Conservation (phyloP, 1,284 basidiomycete genomes). For the Rhodotorula sp. region DNA sequence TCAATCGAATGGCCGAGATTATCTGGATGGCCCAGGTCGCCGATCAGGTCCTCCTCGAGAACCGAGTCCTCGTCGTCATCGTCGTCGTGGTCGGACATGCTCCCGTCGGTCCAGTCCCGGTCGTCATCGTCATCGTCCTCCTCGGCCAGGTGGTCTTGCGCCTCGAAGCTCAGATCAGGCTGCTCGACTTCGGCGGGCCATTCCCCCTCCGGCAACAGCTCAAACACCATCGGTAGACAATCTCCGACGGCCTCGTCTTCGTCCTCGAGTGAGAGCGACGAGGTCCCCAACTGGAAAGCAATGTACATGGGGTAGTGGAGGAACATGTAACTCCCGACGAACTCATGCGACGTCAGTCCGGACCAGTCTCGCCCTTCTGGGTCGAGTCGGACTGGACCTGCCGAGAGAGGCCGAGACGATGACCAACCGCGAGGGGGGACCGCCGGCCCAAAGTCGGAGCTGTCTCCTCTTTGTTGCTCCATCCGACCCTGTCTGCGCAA, state of each 20-base stretch:
- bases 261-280: conserved; percentile 3
- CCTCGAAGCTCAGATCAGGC: conserved; percentile 3
- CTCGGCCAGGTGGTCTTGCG: neutral
- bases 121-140: neutral
- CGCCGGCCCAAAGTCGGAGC: neutral
- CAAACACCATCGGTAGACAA: conserved; percentile 25
- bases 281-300: conserved; percentile 14
- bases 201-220: conserved; percentile 25
- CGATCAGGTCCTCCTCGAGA: neutral
- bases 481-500: neutral
- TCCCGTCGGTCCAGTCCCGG: neutral
- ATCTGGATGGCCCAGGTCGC: neutral
- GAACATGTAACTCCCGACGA: conserved; percentile 23
- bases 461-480: neutral
- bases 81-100: neutral
- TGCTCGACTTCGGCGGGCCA: conserved; percentile 18
- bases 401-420: neutral
- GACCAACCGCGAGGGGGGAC: conserved; percentile 4
- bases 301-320: conserved; percentile 22
- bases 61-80: neutral
- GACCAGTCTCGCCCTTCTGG: conserved; percentile 28
- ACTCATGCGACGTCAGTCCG: conserved; percentile 21
- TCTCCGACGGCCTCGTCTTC: conserved; percentile 38
- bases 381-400: neutral
- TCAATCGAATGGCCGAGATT: too few relatives aligned